Percentiles rank a stretch among this genome's conserved stretches.
Evolutionary conservation across 495 filamentous ascomycete species (phyloP).

Genomic region (Hypoxylon perforatum): DNA sequence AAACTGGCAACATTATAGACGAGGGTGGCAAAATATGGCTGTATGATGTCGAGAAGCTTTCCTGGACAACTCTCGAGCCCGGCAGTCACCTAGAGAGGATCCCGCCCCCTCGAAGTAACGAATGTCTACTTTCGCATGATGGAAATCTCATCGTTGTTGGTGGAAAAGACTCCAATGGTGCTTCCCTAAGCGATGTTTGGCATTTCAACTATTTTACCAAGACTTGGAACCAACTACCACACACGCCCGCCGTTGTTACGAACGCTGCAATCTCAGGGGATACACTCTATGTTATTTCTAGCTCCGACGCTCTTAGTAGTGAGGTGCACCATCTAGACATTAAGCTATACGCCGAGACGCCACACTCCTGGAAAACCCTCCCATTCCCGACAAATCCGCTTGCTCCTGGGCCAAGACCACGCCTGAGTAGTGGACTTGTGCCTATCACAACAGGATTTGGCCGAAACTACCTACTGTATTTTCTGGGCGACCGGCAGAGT

Average conservation of each 20-base stretch:
- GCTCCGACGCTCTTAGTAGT: constrained; percentile 49
- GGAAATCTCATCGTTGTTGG: constrained; percentile 57
- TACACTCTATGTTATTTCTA: constrained; percentile 58
- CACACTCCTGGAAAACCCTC: constrained; percentile 56
- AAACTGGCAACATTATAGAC: constrained; percentile 47
- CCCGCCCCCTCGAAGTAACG: constrained; percentile 29
- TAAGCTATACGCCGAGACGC: constrained; percentile 41
- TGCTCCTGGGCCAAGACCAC: constrained; percentile 56
- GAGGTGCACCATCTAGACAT: constrained; percentile 57
- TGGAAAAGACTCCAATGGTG: constrained; percentile 43
- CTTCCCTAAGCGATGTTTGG: constrained; percentile 55
- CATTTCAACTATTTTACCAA: constrained; percentile 54
- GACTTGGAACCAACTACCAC: constrained; percentile 59
- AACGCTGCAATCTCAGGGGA: constrained; percentile 53
- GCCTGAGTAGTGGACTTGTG: constrained; percentile 56
- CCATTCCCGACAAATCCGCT: constrained; percentile 60
- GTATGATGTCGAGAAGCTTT: constrained; percentile 54
- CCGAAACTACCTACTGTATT: constrained; percentile 63
- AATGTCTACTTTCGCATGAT: constrained; percentile 36
- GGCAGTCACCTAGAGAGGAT: constrained; percentile 38
- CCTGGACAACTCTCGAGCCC: constrained; percentile 47
- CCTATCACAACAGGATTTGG: constrained; percentile 63
- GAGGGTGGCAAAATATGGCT: constrained; percentile 60
- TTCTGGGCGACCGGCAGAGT: constrained; percentile 53
- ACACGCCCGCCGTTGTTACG: constrained; percentile 45